phyloP scores from a whole-genome alignment of 306 rosid species.

The Elaeagnus macrophylla region DNA sequence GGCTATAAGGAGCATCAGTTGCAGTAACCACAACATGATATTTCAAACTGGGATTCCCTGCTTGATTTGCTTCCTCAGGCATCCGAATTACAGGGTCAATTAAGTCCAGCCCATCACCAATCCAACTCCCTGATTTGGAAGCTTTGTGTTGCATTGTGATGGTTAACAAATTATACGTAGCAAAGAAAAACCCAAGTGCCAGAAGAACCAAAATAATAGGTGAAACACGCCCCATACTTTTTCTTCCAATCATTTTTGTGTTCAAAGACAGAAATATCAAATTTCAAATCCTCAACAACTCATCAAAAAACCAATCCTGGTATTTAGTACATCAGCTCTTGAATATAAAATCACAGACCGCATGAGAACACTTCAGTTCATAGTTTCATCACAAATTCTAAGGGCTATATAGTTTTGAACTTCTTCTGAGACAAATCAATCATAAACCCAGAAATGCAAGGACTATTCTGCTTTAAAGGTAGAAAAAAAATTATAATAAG shows the following conservation, averaged over 20 bases:
- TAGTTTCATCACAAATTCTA: conserved; percentile 2
- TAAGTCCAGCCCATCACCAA: conserved; percentile 26
- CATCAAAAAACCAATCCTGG: conserved; percentile 19
- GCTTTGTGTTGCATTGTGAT: conserved; percentile 40
- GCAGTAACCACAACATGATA: conserved; percentile 80
- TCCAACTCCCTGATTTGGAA: conserved; percentile 27
- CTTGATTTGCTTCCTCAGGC: conserved; percentile 15
- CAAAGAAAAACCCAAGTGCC: conserved; percentile 61
- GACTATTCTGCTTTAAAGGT: conserved; percentile 17
- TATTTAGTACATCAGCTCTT: conserved; percentile 13
- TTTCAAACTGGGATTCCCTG: conserved; percentile 23
- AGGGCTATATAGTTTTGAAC: conserved; percentile 3
- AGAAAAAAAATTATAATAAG: background rate
- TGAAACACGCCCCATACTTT: conserved; percentile 49
- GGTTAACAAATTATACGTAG: conserved; percentile 58
- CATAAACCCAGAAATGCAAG: conserved; percentile 14
- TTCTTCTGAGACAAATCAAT: conserved; percentile 2
- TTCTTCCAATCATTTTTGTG: conserved; percentile 53
- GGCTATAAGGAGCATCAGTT: conserved; percentile 85
- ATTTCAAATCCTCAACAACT: conserved; percentile 16
- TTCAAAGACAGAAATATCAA: conserved; percentile 6
- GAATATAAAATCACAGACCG: conserved; percentile 11
- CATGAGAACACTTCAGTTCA: conserved; percentile 6
- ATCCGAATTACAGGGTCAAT: conserved; percentile 18
- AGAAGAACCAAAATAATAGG: conserved; percentile 51